These are phyloP conservation scores for Camelina laxa DNA, from an alignment of 345 rosid genomes.

Conservation along the genomic window DNA sequence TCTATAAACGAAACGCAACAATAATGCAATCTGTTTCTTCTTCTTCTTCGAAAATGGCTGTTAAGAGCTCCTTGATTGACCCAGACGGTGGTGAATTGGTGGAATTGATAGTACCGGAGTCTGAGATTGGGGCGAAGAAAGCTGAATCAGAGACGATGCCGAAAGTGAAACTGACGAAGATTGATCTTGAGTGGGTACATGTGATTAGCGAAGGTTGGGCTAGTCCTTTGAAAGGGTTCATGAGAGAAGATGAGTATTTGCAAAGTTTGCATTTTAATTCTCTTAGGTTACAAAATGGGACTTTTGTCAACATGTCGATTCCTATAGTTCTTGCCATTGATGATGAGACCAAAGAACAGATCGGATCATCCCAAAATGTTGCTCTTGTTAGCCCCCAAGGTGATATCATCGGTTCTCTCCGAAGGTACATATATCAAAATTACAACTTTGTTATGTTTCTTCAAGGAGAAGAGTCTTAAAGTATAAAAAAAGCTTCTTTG, in stretches of 20 bases:
- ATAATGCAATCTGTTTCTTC: slow-evolving; percentile 23
- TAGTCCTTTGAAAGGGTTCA: slow-evolving; percentile 90
- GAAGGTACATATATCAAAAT: slow-evolving; percentile 49
- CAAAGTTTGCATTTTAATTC: slow-evolving; percentile 92
- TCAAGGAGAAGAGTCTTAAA: no score
- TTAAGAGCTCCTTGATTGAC: slow-evolving; percentile 80
- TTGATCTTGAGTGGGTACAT: slow-evolving; percentile 95
- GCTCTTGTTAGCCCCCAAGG: slow-evolving; percentile 67
- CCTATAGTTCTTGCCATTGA: slow-evolving; percentile 95
- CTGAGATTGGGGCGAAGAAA: slow-evolving; percentile 54
- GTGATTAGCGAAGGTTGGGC: slow-evolving; percentile 98
- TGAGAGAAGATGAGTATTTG: slow-evolving; percentile 90
- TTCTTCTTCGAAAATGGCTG: slow-evolving; percentile 32
- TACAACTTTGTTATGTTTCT: no score
- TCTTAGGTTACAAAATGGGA: slow-evolving; percentile 61
- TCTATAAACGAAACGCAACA: slow-evolving; percentile 44
- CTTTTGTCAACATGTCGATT: slow-evolving; percentile 84
- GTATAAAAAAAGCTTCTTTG: not conserved
- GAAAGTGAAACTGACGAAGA: slow-evolving; percentile 63
- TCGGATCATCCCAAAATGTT: slow-evolving; percentile 64
- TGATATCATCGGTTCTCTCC: slow-evolving; percentile 67
- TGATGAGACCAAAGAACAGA: slow-evolving; percentile 68
- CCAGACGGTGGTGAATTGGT: slow-evolving; percentile 90
- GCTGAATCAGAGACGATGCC: slow-evolving; percentile 70
- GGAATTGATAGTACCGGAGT: slow-evolving; percentile 70